Percentiles rank a stretch among this genome's conserved stretches.
Conservation (phyloP, 192 early-diverging fungal genomes). For the Gamsiella multidivaricata region DNA sequence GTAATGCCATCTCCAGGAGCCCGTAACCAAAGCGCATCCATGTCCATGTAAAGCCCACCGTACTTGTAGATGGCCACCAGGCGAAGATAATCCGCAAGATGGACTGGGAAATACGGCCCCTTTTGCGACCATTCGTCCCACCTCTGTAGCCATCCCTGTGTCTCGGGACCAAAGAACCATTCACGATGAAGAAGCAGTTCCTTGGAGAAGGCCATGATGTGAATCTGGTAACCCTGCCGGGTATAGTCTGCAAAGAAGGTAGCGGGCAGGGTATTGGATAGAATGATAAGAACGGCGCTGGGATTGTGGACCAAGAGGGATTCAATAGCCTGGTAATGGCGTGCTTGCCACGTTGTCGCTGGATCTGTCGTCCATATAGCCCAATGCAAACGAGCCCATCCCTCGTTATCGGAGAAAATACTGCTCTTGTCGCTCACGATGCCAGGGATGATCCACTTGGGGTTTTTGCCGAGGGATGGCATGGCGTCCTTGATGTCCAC, state of each 20-base stretch:
- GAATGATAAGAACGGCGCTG: constrained; percentile 63
- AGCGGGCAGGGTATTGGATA: constrained; percentile 59
- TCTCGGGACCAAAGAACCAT: constrained; percentile 67
- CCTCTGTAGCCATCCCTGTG: constrained; percentile 61
- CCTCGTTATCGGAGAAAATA: constrained; percentile 63
- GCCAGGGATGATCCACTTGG: constrained; percentile 66
- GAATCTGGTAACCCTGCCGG: constrained; percentile 64
- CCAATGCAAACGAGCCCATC: constrained; percentile 69
- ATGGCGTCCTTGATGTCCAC: constrained; percentile 48
- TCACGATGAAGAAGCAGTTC: constrained; percentile 60
- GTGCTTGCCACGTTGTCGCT: constrained; percentile 59
- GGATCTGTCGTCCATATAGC: constrained; percentile 68
- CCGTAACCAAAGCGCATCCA: constrained; percentile 69
- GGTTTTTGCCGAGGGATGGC: constrained; percentile 44
- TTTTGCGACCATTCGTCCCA: constrained; percentile 66
- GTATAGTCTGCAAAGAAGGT: constrained; percentile 65
- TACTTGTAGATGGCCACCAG: constrained; percentile 66
- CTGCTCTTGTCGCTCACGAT: constrained; percentile 61
- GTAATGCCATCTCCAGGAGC: constrained; percentile 58
- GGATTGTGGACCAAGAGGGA: constrained; percentile 68
- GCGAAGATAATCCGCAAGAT: constrained; percentile 67
- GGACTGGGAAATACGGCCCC: constrained; percentile 60
- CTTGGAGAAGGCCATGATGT: constrained; percentile 65
- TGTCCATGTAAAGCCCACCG: constrained; percentile 73
- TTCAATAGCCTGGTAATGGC: constrained; percentile 67